Evolutionary conservation across 2,329 filamentous ascomycete species (phyloP), one percentile per base, ranked within the genome.

Genomic region (Blumeriella jaapii): DNA sequence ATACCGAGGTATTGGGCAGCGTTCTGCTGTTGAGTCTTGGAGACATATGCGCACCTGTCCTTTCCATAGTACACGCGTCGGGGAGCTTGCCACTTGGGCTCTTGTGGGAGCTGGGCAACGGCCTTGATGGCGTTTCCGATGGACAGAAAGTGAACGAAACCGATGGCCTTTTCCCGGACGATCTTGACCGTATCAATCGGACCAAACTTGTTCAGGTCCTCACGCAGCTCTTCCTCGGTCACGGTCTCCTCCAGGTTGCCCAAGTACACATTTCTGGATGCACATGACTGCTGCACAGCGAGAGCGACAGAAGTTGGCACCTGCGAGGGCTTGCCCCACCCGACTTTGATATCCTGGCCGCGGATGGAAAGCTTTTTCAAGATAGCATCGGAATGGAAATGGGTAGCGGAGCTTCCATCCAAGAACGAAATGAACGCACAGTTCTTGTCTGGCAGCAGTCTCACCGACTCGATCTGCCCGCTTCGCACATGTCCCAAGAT

Each of bases 341-440:
- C 91, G 53, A 98, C 87, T 69, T 98, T 98, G 68, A 98, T 95
- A 59, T 98, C 91, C 66, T 96, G 91, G 16, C 89, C 89, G 63
- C 93, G 87, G 66, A 98, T 93, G 53, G 87, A 87, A 57, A 98
- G 75, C 71, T 96, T 98, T 71, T 98, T 98, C 72, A 98, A 74
- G 63, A 98, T 98, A 50, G 91, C 91, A 69, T 98, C 91, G 13
- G 91, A 98, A 68, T 98, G 91, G 65, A 98, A 98, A 59, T 98
- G 91, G 14, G 89, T 96, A 38, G 91, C 91, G 18, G 91, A 95
- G 64, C 87, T 94, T 53, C 87, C 86, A 56, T 98, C 91, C 47
- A 98, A 69, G 67, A 98, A 98, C 6, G 91, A 98, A 58, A 98
- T 96, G 69, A 98, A 98, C 39, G 91, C 91, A 57, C 91, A 98